phyloP scores from a whole-genome alignment of 2,329 filamentous ascomycete species.

The Fonsecaea monophora region DNA sequence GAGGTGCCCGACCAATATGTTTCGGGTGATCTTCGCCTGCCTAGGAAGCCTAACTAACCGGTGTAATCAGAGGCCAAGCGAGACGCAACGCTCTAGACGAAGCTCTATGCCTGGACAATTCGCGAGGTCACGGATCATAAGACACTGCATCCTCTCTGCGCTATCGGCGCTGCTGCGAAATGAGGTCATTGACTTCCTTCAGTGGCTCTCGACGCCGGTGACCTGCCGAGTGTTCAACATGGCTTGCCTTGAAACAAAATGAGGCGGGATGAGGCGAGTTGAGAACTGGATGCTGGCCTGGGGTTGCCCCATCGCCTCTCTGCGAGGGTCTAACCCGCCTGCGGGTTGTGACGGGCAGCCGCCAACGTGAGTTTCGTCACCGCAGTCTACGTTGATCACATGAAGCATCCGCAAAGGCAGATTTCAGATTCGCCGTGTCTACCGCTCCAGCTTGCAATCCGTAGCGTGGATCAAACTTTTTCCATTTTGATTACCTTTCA shows the following conservation, averaged over 20 bases:
- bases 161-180: not conserved
- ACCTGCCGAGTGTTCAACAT: not conserved
- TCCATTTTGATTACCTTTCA: not conserved
- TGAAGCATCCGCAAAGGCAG: not conserved
- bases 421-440: not conserved
- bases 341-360: not conserved
- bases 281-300: not conserved
- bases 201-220: not conserved
- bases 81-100: not conserved
- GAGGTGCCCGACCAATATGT: slow-evolving; percentile 22
- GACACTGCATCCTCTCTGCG: not conserved
- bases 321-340: not conserved
- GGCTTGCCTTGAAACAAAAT: not conserved
- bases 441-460: not conserved
- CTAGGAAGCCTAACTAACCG: slow-evolving; percentile 2
- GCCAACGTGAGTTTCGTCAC: not conserved
- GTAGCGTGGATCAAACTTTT: not conserved
- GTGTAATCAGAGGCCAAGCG: not conserved
- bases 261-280: not conserved
- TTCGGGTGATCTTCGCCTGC: slow-evolving; percentile 17
- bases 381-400: not conserved
- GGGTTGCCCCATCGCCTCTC: not conserved
- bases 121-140: not conserved
- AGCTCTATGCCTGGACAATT: not conserved
- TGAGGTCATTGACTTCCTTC: not conserved